Evolutionary conservation across 2,329 filamentous ascomycete genomes (phyloP).

Genomic region (Cercospora sp.): DNA sequence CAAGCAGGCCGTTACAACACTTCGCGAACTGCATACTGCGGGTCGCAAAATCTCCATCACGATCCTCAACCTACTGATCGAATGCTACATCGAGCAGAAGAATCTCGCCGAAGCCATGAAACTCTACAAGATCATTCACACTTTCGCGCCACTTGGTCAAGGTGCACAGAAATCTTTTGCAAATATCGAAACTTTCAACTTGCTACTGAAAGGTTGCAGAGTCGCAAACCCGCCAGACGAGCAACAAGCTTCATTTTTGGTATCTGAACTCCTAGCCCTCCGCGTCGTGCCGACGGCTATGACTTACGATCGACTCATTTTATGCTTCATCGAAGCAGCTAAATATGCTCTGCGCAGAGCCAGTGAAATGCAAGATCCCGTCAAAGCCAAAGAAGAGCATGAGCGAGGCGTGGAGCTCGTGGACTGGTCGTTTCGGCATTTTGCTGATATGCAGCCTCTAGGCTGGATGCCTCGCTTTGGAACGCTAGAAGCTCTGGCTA

Average conservation of each 20-base stretch:
- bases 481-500: conserved; percentile 34
- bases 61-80: conserved; percentile 54
- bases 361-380: neutral
- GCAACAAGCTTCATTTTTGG: conserved; percentile 60
- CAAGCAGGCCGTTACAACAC: conserved; percentile 54
- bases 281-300: conserved; percentile 55
- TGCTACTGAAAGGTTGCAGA: conserved; percentile 44
- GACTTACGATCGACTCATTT: conserved; percentile 64
- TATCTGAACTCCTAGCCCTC: conserved; percentile 61
- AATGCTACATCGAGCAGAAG: conserved; percentile 49
- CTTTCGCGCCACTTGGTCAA: conserved; percentile 35
- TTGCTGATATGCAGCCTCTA: conserved; percentile 37
- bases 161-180: conserved; percentile 33
- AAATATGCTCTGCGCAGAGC: conserved; percentile 20
- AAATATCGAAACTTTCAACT: conserved; percentile 60
- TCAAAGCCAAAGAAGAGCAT: conserved; percentile 1
- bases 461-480: conserved; percentile 38
- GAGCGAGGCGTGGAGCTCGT: conserved; percentile 29
- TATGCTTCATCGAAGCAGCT: conserved; percentile 50
- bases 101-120: conserved; percentile 55
- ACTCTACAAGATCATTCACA: conserved; percentile 62
- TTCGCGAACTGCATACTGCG: conserved; percentile 57
- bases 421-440: conserved; percentile 38
- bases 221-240: conserved; percentile 43
- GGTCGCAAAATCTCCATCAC: conserved; percentile 54